Conservation (phyloP, 1,284 basidiomycete species). For the Athelia sp. region DNA sequence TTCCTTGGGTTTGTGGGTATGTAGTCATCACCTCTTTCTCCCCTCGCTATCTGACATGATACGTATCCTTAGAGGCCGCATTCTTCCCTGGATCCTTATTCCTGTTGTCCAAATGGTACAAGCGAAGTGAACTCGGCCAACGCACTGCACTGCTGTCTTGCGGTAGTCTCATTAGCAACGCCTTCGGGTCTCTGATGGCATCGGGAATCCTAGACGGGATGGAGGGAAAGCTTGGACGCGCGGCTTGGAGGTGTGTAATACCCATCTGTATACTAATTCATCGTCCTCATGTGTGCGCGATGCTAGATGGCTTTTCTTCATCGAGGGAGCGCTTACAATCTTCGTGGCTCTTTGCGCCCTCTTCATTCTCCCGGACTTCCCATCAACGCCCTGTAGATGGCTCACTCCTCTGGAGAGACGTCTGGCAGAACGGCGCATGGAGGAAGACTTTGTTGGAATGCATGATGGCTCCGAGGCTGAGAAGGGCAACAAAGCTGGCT, state of each 20-base stretch:
- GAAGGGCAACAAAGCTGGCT: conserved; percentile 29
- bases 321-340: conserved; percentile 68
- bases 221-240: conserved; percentile 64
- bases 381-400: conserved; percentile 50
- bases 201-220: conserved; percentile 67
- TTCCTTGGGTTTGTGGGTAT: conserved; percentile 48
- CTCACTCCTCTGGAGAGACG: conserved; percentile 57
- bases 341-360: conserved; percentile 55
- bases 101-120: conserved; percentile 70
- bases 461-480: conserved; percentile 35
- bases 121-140: conserved; percentile 59
- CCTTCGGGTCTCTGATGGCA: conserved; percentile 79
- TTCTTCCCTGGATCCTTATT: conserved; percentile 67
- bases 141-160: conserved; percentile 71
- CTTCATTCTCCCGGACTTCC: conserved; percentile 78
- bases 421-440: conserved; percentile 67
- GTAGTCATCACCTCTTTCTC: neutral
- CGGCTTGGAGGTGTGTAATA: conserved; percentile 62
- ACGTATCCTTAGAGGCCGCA: conserved; percentile 57
- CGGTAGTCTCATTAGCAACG: conserved; percentile 76
- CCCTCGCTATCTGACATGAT: neutral
- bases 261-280: neutral
- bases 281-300: too few relatives aligned
- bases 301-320: conserved; percentile 68
- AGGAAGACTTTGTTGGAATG: conserved; percentile 57